Evolutionary conservation across 2,329 filamentous ascomycete species (phyloP).

Genomic region (Penicillium thymicola): DNA sequence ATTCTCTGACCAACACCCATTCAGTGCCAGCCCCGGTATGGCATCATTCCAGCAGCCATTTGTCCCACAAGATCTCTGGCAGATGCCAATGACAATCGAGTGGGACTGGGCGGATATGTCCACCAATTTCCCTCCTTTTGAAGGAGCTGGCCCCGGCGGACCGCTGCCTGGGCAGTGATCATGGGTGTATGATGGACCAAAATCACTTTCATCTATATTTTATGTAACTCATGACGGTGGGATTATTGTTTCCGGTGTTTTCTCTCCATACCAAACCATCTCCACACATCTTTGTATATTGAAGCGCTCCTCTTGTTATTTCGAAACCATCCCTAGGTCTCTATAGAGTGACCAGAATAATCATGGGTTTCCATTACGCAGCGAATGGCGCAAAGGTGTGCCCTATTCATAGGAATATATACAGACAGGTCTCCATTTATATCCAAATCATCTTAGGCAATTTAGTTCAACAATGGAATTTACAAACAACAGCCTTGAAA

Average conservation of each 20-base stretch:
- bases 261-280: slow-evolving; percentile 9
- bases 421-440: slow-evolving; percentile 3
- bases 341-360: not conserved
- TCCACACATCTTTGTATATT: slow-evolving; percentile 18
- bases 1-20: slow-evolving; percentile 32
- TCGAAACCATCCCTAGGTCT: not conserved
- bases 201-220: not conserved
- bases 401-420: not conserved
- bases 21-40: slow-evolving; percentile 32
- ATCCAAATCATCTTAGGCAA: not conserved
- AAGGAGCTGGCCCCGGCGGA: slow-evolving; percentile 22
- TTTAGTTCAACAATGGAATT: not conserved
- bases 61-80: slow-evolving; percentile 89
- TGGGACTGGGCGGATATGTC: slow-evolving; percentile 69
- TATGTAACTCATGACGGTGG: slow-evolving; percentile 7
- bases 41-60: slow-evolving; percentile 74
- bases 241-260: slow-evolving; percentile 2
- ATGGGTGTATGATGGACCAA: slow-evolving; percentile 16
- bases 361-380: not conserved
- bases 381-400: slow-evolving; percentile 6
- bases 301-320: slow-evolving; percentile 5
- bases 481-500: not conserved
- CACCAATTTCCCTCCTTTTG: slow-evolving; percentile 36
- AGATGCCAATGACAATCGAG: slow-evolving; percentile 92
- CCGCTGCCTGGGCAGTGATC: slow-evolving; percentile 27